Conservation (phyloP, 2,329 filamentous ascomycete genomes). For the Colletotrichum nymphaeae region DNA sequence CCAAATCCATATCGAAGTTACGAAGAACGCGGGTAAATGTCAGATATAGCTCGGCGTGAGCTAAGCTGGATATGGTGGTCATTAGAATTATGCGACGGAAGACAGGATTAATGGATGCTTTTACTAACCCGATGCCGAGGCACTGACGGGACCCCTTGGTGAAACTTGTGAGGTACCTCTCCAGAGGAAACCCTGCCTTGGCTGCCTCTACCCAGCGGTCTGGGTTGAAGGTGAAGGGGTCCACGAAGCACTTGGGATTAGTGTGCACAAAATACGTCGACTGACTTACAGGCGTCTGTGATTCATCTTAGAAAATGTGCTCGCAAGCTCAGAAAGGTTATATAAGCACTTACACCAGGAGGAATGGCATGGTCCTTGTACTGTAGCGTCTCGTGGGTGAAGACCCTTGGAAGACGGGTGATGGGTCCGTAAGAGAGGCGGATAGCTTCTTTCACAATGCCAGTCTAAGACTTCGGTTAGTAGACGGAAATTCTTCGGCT, state of each 20-base stretch:
- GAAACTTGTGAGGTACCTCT: constrained; percentile 33
- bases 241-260: constrained; percentile 39
- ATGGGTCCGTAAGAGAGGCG: constrained; percentile 33
- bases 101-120: not conserved
- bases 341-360: constrained; percentile 41
- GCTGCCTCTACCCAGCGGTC: constrained; percentile 41
- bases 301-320: not conserved
- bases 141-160: constrained; percentile 35
- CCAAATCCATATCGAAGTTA: constrained; percentile 38
- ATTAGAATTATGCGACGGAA: not conserved
- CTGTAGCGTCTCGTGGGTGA: constrained; percentile 41
- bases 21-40: constrained; percentile 32
- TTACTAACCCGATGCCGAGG: constrained; percentile 35
- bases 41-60: constrained; percentile 35
- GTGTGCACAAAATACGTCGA: constrained; percentile 40
- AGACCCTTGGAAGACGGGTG: constrained; percentile 42
- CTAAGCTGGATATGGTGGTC: constrained; percentile 19
- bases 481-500: not conserved
- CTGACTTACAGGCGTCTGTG: constrained; percentile 39
- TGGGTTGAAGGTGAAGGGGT: constrained; percentile 40
- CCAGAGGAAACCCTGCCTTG: constrained; percentile 27
- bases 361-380: constrained; percentile 48
- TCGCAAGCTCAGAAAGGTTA: not conserved
- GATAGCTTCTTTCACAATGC: constrained; percentile 35
- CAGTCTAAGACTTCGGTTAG: constrained; percentile 22